Base-by-base conservation (phyloP, 208 protist genomes). In the Angomonas ambiguus region DNA sequence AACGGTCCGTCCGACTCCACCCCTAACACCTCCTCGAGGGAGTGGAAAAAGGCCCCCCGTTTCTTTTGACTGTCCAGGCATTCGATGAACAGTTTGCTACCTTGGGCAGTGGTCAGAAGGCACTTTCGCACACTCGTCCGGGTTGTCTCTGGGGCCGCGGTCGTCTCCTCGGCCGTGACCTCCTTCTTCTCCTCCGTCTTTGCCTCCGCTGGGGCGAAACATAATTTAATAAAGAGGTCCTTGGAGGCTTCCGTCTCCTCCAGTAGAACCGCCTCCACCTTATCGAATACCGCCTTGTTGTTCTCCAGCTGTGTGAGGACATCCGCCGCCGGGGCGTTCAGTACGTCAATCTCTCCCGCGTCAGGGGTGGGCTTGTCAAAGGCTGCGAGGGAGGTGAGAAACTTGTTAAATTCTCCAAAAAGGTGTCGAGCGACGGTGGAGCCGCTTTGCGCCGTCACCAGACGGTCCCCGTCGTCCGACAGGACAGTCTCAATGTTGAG, bases 11-110 rank as follows among this genome's bases (percentile, higher is more conserved):
- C 27, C 8, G 27, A 13, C 11, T 42, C 53, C 22, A 38, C 2
- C 22, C 48, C 32, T 33, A 51, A 56, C 68, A 59, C 25, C 67
- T 63, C 61, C 49, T 67, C 53, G 10, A 92, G 60, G 38, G 79
- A 67, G 31, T 69, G 74, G 49, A 92, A 92, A 53, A 92, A 83
- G 51, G 71, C 62, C 55, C 71, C 67, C 30, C 86, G 80, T 61
- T 79, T 79, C 20, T 69, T 77, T 35, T 65, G 51, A 20, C 83
- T 63, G 45, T 55, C 13, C 33, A 88, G 45, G 28, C 75, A 77
- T n/a, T 70, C 49, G n/a, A 59, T 69, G 62, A 92, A 75, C 6
- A 92, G 33, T n/a, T 63, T 56, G 8, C 72, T 72, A 13, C 82
- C 82, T 66, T 88, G 82, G 34, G 74, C 74, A 5, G 74, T 76